Evolutionary conservation across 495 filamentous ascomycete species (phyloP).

Genomic region (Rhizodiscina lignyota): DNA sequence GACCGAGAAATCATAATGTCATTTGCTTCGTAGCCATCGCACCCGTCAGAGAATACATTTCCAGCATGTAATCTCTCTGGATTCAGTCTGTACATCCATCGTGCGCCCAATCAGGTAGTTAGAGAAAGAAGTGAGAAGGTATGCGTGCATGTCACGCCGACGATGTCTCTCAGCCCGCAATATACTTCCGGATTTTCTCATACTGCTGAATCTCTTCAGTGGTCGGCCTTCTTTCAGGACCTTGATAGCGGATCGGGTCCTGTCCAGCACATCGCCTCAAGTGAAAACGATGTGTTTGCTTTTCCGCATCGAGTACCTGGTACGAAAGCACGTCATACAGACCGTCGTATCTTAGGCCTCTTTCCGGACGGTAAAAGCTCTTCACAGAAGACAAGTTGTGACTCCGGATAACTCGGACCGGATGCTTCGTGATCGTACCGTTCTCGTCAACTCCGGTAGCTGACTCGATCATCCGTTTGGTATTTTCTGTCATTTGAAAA

Average conservation of each 20-base stretch:
- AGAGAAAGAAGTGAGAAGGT: too few relatives aligned
- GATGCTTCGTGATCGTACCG: slow-evolving; percentile 10
- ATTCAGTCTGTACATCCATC: too few relatives aligned
- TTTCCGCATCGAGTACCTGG: slow-evolving; percentile 19
- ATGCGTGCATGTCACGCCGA: too few relatives aligned
- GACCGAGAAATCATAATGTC: too few relatives aligned
- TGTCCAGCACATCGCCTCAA: slow-evolving; percentile 23
- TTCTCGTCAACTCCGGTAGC: too few relatives aligned
- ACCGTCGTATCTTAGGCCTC: slow-evolving; percentile 40
- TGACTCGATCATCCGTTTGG: slow-evolving; percentile 22
- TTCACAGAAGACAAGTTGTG: slow-evolving; percentile 15
- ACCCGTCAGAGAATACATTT: too few relatives aligned
- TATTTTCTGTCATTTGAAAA: slow-evolving; percentile 18
- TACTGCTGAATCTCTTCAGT: slow-evolving; percentile 14
- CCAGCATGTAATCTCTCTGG: too few relatives aligned
- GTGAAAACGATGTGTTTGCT: slow-evolving; percentile 23
- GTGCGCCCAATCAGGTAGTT: too few relatives aligned
- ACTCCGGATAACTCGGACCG: slow-evolving; percentile 33
- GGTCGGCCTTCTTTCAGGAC: slow-evolving; percentile 16
- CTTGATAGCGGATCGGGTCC: slow-evolving; percentile 23
- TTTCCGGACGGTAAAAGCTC: slow-evolving; percentile 26
- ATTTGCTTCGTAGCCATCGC: too few relatives aligned
- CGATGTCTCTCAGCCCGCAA: too few relatives aligned
- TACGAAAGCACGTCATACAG: slow-evolving; percentile 29
- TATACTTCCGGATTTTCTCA: slow-evolving; percentile 11